Evolutionary conservation across 495 filamentous ascomycete genomes (phyloP), one percentile per base, ranked within the genome.

Genomic region (Daldinia caldariorum): DNA sequence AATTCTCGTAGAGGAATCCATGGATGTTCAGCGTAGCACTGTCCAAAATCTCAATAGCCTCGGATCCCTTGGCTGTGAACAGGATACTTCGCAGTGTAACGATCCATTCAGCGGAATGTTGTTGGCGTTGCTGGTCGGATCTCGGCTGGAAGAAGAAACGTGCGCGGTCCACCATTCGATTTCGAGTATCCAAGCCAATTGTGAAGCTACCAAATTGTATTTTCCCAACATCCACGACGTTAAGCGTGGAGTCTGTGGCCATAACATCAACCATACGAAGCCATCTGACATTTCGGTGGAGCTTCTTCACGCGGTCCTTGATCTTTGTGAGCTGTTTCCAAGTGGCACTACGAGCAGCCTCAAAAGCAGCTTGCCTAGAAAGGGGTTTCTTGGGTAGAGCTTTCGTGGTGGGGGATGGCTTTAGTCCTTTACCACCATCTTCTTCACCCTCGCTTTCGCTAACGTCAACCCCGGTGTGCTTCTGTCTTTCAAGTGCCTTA

Each of bases 81-180:
- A 97, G 82, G 50, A 98, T 85, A 77, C 94, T 97, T 58, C 92
- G 89, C 41, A 93, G 78, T 7, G 89, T 92, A 74, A 95, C 84
- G 64, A 96, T 93, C 95, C 96, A 98, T 81, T 99, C 96, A 0
- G 94, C 94, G 29, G 95, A 94, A 20, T 87, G 85, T 72, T 94
- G 89, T 56, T 91, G 87, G 26, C 84, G 84, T n/a, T 86, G 85
- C 54, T 87, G 85, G 61, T 91, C 84, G 64, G 88, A 90, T 75
- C 89, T 88, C 54, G 82, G 77, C 76, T 93, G 94, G 67, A 93
- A 89, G 80, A 97, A 98, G 67, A 98, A 88, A 67, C 93, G 90
- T 55, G 92, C 93, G 68, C 93, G 86, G 73, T 98, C 94, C 49
- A 97, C 91, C 80, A 94, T 94, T 76, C 95, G 94, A 58, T 89